phyloP scores from a whole-genome alignment of 2,329 filamentous ascomycete genomes.

The Fusarium chuoi region DNA sequence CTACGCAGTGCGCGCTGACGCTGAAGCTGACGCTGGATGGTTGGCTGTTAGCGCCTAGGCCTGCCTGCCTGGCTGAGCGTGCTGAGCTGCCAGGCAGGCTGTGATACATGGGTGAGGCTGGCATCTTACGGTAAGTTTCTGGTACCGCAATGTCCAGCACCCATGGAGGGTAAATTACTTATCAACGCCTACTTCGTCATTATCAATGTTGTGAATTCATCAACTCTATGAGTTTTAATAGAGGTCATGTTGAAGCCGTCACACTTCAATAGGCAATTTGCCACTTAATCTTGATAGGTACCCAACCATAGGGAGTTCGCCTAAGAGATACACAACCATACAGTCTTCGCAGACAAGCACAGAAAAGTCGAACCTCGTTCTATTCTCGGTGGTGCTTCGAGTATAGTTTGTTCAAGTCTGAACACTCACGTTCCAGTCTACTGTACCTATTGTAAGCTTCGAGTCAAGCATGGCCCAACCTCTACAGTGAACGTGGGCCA shows the following conservation, averaged over 20 bases:
- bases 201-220: background rate
- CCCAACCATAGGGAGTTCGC: background rate
- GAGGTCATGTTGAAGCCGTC: background rate
- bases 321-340: background rate
- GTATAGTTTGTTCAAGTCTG: background rate
- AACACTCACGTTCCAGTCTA: background rate
- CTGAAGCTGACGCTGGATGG: slow-evolving; percentile 35
- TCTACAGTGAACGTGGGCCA: slow-evolving; percentile 13
- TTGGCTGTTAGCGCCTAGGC: slow-evolving; percentile 26
- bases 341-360: background rate
- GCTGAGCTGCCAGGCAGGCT: slow-evolving; percentile 3
- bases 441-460: slow-evolving; percentile 7
- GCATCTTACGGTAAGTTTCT: slow-evolving; percentile 13
- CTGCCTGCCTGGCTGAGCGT: slow-evolving; percentile 16
- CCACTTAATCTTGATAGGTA: background rate
- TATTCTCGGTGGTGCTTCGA: slow-evolving; percentile 6
- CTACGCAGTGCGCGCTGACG: slow-evolving; percentile 28
- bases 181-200: slow-evolving; percentile 6
- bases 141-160: slow-evolving; percentile 4
- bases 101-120: slow-evolving; percentile 6
- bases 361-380: background rate
- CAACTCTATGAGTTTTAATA: background rate
- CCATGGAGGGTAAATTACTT: background rate
- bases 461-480: slow-evolving; percentile 10
- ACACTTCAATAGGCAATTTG: background rate